phyloP scores from a whole-genome alignment of 192 early-diverging fungal species.

The Ramicandelaber brevisporus region DNA sequence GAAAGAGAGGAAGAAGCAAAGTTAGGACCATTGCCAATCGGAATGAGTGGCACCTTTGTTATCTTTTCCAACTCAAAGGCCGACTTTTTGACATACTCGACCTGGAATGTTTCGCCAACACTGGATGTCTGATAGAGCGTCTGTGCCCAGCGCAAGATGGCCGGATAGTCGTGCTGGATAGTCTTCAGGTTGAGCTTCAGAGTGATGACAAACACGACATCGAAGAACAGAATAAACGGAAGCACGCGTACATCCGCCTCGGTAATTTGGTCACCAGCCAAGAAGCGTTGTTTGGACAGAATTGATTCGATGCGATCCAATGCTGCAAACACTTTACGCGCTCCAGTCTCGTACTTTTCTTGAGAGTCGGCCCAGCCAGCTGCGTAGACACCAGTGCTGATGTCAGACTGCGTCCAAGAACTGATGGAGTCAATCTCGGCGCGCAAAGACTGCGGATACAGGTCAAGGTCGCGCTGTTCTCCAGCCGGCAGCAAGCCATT shows the following conservation, averaged over 20 bases:
- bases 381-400: slow-evolving; percentile 62
- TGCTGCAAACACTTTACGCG: slow-evolving; percentile 10
- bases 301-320: slow-evolving; percentile 37
- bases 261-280: slow-evolving; percentile 39
- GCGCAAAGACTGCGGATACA: slow-evolving; percentile 36
- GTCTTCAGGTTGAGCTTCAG: slow-evolving; percentile 60
- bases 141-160: slow-evolving; percentile 38
- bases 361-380: slow-evolving; percentile 55
- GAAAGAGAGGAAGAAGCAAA: too few relatives aligned
- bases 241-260: slow-evolving; percentile 67
- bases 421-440: slow-evolving; percentile 47
- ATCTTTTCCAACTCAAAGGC: too few relatives aligned
- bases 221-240: slow-evolving; percentile 67
- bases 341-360: slow-evolving; percentile 21
- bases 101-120: too few relatives aligned
- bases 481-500: too few relatives aligned
- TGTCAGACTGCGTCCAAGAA: slow-evolving; percentile 48
- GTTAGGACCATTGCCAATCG: too few relatives aligned
- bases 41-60: too few relatives aligned
- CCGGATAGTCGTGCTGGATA: slow-evolving; percentile 52
- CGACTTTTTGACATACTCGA: too few relatives aligned
- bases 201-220: slow-evolving; percentile 51
- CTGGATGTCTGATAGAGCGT: neutral
- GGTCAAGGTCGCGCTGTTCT: slow-evolving; percentile 20
- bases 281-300: slow-evolving; percentile 24